phyloP scores from a whole-genome alignment of 352 stramenopile species.

The Globisporangium emineosum region DNA sequence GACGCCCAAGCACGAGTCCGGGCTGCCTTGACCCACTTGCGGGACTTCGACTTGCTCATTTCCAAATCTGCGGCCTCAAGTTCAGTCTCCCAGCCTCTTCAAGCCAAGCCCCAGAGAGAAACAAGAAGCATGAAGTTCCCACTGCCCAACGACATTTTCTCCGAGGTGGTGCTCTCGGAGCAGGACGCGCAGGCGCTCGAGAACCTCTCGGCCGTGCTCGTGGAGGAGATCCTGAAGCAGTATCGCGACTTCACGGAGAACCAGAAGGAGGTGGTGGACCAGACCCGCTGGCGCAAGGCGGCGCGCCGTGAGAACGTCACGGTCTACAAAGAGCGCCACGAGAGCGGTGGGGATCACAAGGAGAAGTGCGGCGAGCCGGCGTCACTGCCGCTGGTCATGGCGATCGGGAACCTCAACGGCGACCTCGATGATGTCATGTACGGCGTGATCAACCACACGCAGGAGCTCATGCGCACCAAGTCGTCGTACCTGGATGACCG shows the following conservation, averaged over 20 bases:
- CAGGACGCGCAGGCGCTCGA: too few species aligned
- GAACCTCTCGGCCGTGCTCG: too few species aligned
- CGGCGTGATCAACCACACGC: constrained; percentile 27
- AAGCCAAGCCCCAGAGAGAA: too few species aligned
- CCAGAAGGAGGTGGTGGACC: background rate
- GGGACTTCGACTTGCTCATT: too few species aligned
- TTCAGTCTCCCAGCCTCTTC: too few species aligned
- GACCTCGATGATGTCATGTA: constrained; percentile 34
- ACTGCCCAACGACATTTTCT: too few species aligned
- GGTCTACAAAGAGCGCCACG: constrained; percentile 11
- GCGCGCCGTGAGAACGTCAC: constrained; percentile 11
- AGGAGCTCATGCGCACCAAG: constrained; percentile 28
- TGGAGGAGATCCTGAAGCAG: too few species aligned
- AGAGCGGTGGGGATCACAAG: background rate
- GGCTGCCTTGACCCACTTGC: too few species aligned
- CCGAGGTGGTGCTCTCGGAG: too few species aligned
- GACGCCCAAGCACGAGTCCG: too few species aligned
- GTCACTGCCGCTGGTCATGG: constrained; percentile 17
- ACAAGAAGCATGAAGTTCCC: too few species aligned
- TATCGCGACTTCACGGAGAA: constrained; percentile 3
- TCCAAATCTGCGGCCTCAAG: too few species aligned
- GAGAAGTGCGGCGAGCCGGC: background rate
- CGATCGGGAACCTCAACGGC: constrained; percentile 21
- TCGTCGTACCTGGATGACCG: constrained; percentile 29
- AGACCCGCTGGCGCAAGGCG: constrained; percentile 3